Conservation (phyloP, 441 rosid species). For the Brassica balearica region DNA sequence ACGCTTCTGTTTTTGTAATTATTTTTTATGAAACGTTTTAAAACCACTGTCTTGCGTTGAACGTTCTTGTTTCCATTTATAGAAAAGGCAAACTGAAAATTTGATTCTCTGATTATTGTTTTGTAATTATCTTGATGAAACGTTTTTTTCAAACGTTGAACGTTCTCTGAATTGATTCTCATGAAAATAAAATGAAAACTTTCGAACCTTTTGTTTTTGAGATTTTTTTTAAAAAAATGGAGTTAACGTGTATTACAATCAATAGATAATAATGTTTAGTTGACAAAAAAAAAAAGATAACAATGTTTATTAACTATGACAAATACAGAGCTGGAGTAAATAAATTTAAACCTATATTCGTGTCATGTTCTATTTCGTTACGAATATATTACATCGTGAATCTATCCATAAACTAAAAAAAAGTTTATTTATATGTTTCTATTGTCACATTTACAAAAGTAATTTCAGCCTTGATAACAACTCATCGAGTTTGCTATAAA, state of each 20-base stretch:
- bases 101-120: neutral
- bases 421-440: neutral
- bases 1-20: slow-evolving; percentile 21
- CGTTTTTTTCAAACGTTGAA: neutral
- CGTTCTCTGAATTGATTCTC: neutral
- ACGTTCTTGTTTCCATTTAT: neutral
- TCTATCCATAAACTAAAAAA: neutral
- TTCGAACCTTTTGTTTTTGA: neutral
- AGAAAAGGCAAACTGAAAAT: neutral
- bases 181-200: neutral
- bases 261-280: neutral
- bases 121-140: neutral
- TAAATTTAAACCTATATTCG: neutral
- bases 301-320: neutral
- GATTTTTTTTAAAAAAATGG: neutral
- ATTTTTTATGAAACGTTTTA: neutral
- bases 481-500: neutral
- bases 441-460: neutral
- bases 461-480: slow-evolving; percentile 9
- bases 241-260: neutral
- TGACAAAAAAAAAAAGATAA: neutral
- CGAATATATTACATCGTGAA: neutral
- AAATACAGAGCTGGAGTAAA: neutral
- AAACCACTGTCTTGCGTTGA: slow-evolving; percentile 20
- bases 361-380: neutral